Conservation (phyloP, 2,329 filamentous ascomycete species). For the Corynespora cassiicola region DNA sequence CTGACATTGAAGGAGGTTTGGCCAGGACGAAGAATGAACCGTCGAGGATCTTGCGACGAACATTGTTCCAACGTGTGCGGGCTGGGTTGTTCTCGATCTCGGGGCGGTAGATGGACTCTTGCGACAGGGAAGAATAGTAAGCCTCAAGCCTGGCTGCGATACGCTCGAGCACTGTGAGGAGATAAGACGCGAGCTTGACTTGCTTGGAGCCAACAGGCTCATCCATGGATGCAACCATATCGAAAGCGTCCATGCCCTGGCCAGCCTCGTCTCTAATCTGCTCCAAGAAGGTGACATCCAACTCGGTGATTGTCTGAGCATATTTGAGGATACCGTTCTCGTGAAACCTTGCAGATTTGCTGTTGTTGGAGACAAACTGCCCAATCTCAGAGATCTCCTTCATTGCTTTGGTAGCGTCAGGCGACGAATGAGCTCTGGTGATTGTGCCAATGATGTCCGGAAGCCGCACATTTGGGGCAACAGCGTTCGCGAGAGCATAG, state of each 20-base stretch:
- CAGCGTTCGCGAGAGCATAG: constrained; percentile 55
- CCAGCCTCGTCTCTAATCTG: constrained; percentile 25
- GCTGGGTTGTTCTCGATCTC: constrained; percentile 61
- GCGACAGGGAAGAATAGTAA: constrained; percentile 59
- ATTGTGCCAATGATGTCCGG: constrained; percentile 55
- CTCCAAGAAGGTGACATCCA: constrained; percentile 24
- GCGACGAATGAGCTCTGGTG: constrained; percentile 52
- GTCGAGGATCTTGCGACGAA: constrained; percentile 57
- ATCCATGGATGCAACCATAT: constrained; percentile 20
- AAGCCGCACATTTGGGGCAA: constrained; percentile 39
- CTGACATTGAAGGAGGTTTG: constrained; percentile 13
- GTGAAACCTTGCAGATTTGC: constrained; percentile 23
- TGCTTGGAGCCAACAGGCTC: constrained; percentile 20
- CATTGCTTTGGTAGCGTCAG: constrained; percentile 53
- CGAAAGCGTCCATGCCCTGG: constrained; percentile 27
- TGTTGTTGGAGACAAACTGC: constrained; percentile 58
- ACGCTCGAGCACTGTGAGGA: constrained; percentile 58
- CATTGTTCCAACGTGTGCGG: constrained; percentile 58
- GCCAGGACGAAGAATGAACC: constrained; percentile 60
- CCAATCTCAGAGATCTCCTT: constrained; percentile 60
- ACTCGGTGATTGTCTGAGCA: constrained; percentile 21
- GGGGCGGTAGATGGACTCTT: constrained; percentile 58
- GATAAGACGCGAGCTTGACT: constrained; percentile 53
- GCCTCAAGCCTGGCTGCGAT: constrained; percentile 59
- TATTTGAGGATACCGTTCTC: constrained; percentile 26